Evolutionary conservation across 192 early-diverging fungal genomes (phyloP), one percentile per base, ranked within the genome.

Genomic region (Phlyctochytrium planicorne): DNA sequence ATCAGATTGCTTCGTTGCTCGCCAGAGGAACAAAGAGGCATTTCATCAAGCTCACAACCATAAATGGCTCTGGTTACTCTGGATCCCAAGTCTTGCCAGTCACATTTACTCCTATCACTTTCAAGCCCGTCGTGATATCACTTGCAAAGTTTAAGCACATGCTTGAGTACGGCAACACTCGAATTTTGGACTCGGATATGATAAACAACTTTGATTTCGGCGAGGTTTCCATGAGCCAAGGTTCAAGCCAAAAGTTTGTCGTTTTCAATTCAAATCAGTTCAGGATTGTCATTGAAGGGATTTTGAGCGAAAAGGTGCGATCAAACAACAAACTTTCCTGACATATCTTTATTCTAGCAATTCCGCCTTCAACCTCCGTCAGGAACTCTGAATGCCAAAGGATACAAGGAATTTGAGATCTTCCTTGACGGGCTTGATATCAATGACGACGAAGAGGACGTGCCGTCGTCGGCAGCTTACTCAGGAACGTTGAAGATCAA

Each of bases 191-290:
- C 24, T 63, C 60, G n/a, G 75, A 80, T 29, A 20, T 34, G 27
- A 56, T 75, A 25, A 69, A 33, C 27, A n/a, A 33, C 14, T 24
- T 83, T 14, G 78, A 79, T 53, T 83, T 80, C 69, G 81, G 81
- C n/a, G 75, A 76, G 63, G 66, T 66, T 55, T 69, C 34, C 1
- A 76, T 80, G 67, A 77, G 78, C 14, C 24, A 0, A 25, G 81
- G 81, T 3, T 62, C 59, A 2, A 67, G 67, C 2, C 56, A 65
- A 29, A 62, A 27, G 12, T 69, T 80, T 36, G 23, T 66, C 16
- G 25, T 83, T 0, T 80, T 73, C 56, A 83, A 83, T 65, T 73
- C 74, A 16, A 83, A 83, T 66, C 33, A 35, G 1, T 83, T 83
- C 56, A 52, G 37, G 57, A 27, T 80, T 24, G 24, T 53, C 2